These are phyloP conservation scores for Corymbia calophylla DNA, from an alignment of 441 rosid genomes.

Conservation along the genomic window DNA sequence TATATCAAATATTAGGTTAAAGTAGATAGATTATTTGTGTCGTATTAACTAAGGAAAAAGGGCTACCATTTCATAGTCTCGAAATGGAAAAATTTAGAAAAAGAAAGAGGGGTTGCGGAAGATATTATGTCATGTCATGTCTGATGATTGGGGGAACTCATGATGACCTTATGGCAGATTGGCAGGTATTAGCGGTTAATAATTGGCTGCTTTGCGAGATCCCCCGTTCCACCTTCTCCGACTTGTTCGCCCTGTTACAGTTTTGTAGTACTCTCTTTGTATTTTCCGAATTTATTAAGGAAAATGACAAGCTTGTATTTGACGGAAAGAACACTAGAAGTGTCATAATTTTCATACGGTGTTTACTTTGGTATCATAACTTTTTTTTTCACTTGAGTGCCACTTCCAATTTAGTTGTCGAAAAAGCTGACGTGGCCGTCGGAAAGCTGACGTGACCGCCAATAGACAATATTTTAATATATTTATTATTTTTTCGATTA, in stretches of 20 bases:
- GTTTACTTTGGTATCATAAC: too few species aligned
- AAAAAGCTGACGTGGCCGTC: too few species aligned
- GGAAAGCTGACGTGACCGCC: too few species aligned
- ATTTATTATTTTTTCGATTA: too few species aligned
- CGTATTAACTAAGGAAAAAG: not conserved
- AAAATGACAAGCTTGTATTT: fast-evolving
- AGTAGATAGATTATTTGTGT: too few species aligned
- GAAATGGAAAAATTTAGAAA: not conserved
- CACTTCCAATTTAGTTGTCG: too few species aligned
- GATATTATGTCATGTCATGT: not conserved
- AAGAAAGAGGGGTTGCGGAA: not conserved
- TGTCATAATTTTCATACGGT: too few species aligned
- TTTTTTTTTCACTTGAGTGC: too few species aligned
- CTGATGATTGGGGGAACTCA: not conserved
- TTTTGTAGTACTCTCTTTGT: not conserved
- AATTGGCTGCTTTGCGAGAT: not conserved
- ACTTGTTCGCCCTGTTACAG: not conserved
- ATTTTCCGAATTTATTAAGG: not conserved
- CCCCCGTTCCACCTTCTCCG: not conserved
- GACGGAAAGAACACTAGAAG: too few species aligned
- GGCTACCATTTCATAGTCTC: not conserved
- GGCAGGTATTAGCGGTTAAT: not conserved
- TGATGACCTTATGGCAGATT: not conserved
- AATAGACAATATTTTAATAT: too few species aligned
- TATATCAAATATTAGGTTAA: too few species aligned